Evolutionary conservation across 176 grass and related monocot species (phyloP).

Genomic region (Aegilops sharonensis): DNA sequence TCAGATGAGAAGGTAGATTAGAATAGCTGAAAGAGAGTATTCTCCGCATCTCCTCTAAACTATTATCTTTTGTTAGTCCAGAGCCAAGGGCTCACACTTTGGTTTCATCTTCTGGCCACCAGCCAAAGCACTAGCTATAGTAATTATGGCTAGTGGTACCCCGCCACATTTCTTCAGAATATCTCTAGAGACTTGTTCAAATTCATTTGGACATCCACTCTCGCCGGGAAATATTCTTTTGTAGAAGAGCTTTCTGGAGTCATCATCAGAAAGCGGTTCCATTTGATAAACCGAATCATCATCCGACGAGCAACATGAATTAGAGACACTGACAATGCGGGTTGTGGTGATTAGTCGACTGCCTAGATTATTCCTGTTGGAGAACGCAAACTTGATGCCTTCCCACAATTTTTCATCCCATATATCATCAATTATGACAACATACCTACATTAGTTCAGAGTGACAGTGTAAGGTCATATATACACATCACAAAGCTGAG

Average conservation of each 20-base stretch:
- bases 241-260: background rate
- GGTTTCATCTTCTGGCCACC: no score
- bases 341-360: background rate
- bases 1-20: no score
- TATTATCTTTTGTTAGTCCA: no score
- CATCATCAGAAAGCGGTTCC: background rate
- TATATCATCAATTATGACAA: background rate
- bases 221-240: background rate
- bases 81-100: no score
- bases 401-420: background rate
- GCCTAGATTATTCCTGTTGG: background rate
- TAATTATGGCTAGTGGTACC: no score
- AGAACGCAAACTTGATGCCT: background rate
- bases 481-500: no score
- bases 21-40: no score
- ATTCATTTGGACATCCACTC: background rate
- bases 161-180: no score
- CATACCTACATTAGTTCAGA: background rate
- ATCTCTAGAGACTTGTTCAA: no score
- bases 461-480: background rate
- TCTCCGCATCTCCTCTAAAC: no score
- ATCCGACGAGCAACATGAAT: background rate
- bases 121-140: no score
- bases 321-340: rapidly evolving
- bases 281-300: background rate